Base-by-base conservation (phyloP, 495 filamentous ascomycete species). In the Parmelia sp. region DNA sequence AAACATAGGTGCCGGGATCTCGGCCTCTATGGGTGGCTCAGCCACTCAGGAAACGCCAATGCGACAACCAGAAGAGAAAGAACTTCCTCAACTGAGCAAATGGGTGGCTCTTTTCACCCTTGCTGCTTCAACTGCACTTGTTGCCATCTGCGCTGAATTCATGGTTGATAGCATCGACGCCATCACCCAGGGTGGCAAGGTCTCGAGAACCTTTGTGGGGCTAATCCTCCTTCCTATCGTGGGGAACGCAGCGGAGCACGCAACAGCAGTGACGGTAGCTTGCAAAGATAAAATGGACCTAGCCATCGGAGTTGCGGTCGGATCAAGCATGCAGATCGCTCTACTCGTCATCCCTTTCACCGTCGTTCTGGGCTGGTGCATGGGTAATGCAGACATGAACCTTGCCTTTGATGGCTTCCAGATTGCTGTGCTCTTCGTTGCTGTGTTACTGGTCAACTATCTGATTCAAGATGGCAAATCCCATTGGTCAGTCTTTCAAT, bases 201-300 rank as follows among this genome's bases (percentile, higher is more conserved):
- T 94, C 57, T 86, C 84, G 21, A 78, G 86, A 56, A 90, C 90
- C 31, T 95, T 94, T 68, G 87, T 94, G 58, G 90, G 90, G 56
- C 75, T 95, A 66, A 92, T 95, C 65, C 83, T 94, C 6, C 80
- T 94, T 4, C 90, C 90, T n/a, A 92, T 95, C 66, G 90, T 94
- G 36, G 90, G 90, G 49, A 94, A 95, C 71, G 90, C 90, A 7
- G 90, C 90, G 9, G 90, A 95, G 74, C 90, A 94, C 71, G 90
- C 88, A 27, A 94, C 90, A 3, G 90, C 90, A 27, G 89, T 95
- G 31, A 93, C 89, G 0, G 90, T 92, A 9, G 90, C 90, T 1
- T 80, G 84, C 72, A 95, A 94, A 79, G 90, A 93, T 73, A 95
- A 94, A 73, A 94, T 94, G 90, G 90, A 94, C 71, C 76, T 93